phyloP scores from a whole-genome alignment of 345 rosid species.

The Euphorbia peplus region DNA sequence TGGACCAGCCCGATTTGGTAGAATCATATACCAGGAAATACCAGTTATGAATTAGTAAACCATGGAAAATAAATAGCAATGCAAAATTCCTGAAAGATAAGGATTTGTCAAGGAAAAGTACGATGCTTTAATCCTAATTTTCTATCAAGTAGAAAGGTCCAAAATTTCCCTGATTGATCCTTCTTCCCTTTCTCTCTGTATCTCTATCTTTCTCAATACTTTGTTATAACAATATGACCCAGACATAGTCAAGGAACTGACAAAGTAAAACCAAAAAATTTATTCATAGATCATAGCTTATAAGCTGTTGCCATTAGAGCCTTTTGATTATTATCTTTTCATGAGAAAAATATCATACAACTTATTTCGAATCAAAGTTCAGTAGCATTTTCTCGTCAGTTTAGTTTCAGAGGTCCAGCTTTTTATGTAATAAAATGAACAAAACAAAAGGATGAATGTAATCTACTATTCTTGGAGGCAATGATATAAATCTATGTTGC shows the following conservation, averaged over 20 bases:
- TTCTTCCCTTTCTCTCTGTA: too few species aligned
- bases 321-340: background rate
- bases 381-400: background rate
- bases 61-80: background rate
- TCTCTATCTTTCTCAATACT: background rate
- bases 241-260: background rate
- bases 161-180: background rate
- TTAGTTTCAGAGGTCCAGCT: background rate
- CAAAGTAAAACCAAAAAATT: background rate
- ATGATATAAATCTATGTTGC: too few species aligned
- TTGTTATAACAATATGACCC: background rate
- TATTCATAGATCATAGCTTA: background rate
- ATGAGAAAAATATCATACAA: background rate
- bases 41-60: conserved; percentile 7
- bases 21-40: conserved; percentile 44
- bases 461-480: background rate
- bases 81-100: background rate
- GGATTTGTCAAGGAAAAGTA: background rate
- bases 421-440: background rate
- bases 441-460: background rate
- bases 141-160: background rate
- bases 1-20: conserved; percentile 29
- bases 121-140: background rate
- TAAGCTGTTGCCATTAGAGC: background rate
- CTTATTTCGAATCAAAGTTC: background rate